Evolutionary conservation across 2,329 filamentous ascomycete genomes (phyloP).

Genomic region (Fusarium hainanense): DNA sequence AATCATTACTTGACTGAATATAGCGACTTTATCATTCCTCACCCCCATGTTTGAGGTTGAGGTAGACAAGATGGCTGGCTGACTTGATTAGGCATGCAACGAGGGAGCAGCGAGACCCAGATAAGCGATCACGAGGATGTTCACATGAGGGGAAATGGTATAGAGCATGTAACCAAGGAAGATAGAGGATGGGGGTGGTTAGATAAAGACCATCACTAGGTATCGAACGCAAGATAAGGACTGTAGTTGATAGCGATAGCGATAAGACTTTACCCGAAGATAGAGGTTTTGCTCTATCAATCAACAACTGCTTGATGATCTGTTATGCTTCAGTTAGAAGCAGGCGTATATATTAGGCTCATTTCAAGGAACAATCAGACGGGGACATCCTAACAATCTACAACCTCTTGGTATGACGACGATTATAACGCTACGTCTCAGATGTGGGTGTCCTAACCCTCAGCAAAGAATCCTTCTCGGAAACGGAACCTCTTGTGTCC

Average conservation of each 20-base stretch:
- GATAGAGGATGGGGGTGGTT: conserved; percentile 23
- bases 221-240: neutral
- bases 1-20: neutral
- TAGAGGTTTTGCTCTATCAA: neutral
- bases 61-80: neutral
- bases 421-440: neutral
- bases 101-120: conserved; percentile 3
- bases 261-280: neutral
- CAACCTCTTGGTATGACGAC: neutral
- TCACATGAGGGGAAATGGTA: conserved; percentile 11
- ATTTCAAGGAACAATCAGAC: neutral
- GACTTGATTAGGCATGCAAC: conserved; percentile 2
- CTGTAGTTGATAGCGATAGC: neutral
- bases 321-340: neutral
- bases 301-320: neutral
- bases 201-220: neutral
- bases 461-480: neutral
- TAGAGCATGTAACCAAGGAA: neutral
- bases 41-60: neutral
- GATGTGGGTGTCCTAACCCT: neutral
- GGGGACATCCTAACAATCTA: no score
- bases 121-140: conserved; percentile 30
- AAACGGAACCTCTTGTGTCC: conserved; percentile 1
- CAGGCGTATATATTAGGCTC: neutral
- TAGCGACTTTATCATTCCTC: neutral